A percentile compares a stretch with the other conserved stretches of the same genome.
Evolutionary conservation across 2,329 filamentous ascomycete genomes (phyloP).

Genomic region (Coniochaeta sp.): DNA sequence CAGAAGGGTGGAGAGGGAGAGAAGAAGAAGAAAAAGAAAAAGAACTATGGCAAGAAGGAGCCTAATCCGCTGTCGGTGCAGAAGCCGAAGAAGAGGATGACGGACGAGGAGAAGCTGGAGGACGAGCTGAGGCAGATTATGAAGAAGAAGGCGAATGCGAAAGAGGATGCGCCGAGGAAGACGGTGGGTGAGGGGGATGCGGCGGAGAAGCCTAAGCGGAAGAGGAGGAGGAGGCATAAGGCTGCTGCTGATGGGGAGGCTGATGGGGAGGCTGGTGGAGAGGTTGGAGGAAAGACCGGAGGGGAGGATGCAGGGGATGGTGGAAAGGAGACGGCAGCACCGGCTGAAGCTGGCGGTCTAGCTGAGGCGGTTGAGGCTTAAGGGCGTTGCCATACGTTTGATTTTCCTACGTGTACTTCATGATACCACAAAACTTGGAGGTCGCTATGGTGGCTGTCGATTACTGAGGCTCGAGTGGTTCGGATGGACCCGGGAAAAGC

Average conservation of each 20-base stretch:
- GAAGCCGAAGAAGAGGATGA: constrained; percentile 24
- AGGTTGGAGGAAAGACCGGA: background rate
- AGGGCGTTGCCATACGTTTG: background rate
- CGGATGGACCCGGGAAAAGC: too few species aligned
- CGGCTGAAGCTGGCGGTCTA: background rate
- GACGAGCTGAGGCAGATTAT: background rate
- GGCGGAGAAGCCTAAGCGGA: constrained; percentile 25
- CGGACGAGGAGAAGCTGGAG: background rate
- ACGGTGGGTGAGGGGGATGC: constrained; percentile 23
- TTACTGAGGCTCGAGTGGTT: too few species aligned
- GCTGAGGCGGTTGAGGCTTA: background rate
- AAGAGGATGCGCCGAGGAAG: constrained; percentile 12
- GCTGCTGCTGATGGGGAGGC: constrained; percentile 6
- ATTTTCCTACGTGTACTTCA: background rate
- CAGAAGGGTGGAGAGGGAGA: constrained; percentile 11
- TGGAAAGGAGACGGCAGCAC: background rate
- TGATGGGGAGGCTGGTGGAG: constrained; percentile 4
- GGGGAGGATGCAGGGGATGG: constrained; percentile 4
- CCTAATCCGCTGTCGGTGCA: constrained; percentile 27
- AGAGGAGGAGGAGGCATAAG: constrained; percentile 16
- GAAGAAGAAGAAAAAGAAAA: constrained; percentile 25
- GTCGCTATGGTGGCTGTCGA: too few species aligned
- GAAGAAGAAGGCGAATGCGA: constrained; percentile 7
- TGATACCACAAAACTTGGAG: background rate
- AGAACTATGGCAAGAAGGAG: constrained; percentile 20